phyloP scores from a whole-genome alignment of 2,329 filamentous ascomycete genomes.

The Neophaeococcomyces mojaviensis region DNA sequence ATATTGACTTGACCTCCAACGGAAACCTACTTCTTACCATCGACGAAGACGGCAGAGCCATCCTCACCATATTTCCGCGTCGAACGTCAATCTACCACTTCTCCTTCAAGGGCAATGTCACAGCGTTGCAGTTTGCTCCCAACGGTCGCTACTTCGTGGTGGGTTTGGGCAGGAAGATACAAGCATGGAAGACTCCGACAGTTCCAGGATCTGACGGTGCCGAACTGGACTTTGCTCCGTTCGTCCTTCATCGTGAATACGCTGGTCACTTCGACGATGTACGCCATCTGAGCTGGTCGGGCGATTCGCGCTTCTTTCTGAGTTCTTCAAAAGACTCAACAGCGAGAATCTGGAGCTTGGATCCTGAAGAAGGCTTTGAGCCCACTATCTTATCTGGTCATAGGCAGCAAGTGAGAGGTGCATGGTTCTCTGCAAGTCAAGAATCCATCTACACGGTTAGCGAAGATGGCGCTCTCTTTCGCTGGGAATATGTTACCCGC shows the following conservation, averaged over 20 bases:
- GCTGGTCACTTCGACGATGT: slow-evolving; percentile 84
- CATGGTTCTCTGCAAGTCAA: slow-evolving; percentile 93
- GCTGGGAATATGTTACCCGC: slow-evolving; percentile 73
- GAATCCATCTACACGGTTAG: slow-evolving; percentile 95
- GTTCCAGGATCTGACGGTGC: slow-evolving; percentile 77
- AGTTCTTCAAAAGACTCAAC: slow-evolving; percentile 89
- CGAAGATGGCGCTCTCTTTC: slow-evolving; percentile 92
- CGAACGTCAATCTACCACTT: slow-evolving; percentile 88
- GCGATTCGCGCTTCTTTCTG: slow-evolving; percentile 90
- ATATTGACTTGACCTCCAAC: slow-evolving; percentile 78
- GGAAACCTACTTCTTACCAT: slow-evolving; percentile 89
- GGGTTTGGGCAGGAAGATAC: slow-evolving; percentile 75
- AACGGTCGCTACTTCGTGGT: slow-evolving; percentile 87
- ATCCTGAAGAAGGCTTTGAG: slow-evolving; percentile 77
- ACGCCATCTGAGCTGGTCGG: slow-evolving; percentile 85
- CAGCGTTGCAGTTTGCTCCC: slow-evolving; percentile 81
- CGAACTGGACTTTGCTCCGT: slow-evolving; percentile 89
- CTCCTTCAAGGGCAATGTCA: slow-evolving; percentile 78
- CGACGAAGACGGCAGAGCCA: slow-evolving; percentile 89
- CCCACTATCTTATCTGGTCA: slow-evolving; percentile 88
- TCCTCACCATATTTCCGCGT: slow-evolving; percentile 81
- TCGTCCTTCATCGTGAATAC: slow-evolving; percentile 79
- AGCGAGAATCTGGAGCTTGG: slow-evolving; percentile 87
- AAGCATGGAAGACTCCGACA: slow-evolving; percentile 93
- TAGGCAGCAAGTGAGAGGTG: slow-evolving; percentile 79